Evolutionary conservation across 1,284 basidiomycete species (phyloP), one percentile per base, ranked within the genome.

Genomic region (Ustilago esculenta): DNA sequence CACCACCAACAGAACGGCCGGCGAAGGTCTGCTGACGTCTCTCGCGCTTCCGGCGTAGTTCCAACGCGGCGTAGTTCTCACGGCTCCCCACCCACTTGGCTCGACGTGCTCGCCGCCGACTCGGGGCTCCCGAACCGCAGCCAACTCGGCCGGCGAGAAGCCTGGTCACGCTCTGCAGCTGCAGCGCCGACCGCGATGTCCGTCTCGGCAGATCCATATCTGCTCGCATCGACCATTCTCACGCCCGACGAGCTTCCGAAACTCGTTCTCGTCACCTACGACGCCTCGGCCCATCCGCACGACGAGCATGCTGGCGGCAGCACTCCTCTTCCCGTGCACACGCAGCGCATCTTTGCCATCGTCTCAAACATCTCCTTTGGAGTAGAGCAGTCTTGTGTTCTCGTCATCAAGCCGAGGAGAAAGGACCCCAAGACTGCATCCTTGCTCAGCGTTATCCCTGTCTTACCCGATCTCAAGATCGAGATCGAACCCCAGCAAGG

Each of bases 211-310:
- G 69, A 75, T 18, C 60, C 69, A 1, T 75, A 75, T 36, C 46
- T 67, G 8, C 48, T 72, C 17, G 57, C 69, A 39, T 61, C 66
- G 5, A 51, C 72, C 23, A 30, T 71, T 9, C 69, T 75, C 34
- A 57, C 57, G 1, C 45, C 59, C 1, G 47, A 66, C 25, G 72
- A 75, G 40, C 69, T 63, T 20, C 69, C 57, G 41, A 75, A 72
- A 33, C 56, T 75, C 35, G 60, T 57, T 7, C 52, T 75, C 17
- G 52, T 61, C 49, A 63, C 70, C 21, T 47, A 53, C 32, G 59
- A 51, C 9, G 32, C 52, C 24, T 20, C 54, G 2, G 2, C 63
- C 5, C 5, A 11, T 18, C 5, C 53, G 5, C 20, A 5, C 33
- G 27, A 12, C 20, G 21, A 15, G 32, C 15, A 7, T 25, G 9